Evolutionary conservation across 176 grass and related monocot genomes (phyloP), one percentile per base, ranked within the genome.

Genomic region (Phoenix dactylifera): DNA sequence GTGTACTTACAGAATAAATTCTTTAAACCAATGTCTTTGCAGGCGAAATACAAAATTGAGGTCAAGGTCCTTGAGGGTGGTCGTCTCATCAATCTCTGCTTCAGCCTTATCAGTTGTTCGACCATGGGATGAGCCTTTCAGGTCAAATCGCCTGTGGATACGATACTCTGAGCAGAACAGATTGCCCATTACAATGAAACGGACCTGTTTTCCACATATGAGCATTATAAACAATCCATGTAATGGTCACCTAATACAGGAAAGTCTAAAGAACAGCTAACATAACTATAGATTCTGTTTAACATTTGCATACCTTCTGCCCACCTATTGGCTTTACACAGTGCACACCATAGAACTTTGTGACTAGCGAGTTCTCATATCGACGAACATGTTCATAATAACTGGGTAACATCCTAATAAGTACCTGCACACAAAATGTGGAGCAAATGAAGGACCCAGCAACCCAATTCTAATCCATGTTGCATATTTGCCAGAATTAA

Each of bases 131-230:
- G 93, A 97, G 56, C 93, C 93, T 79, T 97, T 97, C 49, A 97
- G 74, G 76, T 97, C 93, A 49, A 97, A 97, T 30, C 93, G 81
- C 19, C 87, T 80, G 79, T 97, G 93, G 52, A 97, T 97, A 22
- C 15, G 78, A 56, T 85, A 88, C 14, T 92, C 93, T 3, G 93
- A 91, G 61, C 93, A 97, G 66, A 97, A 97, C 51, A 97, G 70
- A 80, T 97, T 97, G 28, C 93, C 93, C 87, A 97, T 97, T 51
- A 97, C 83, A 54, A 97, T 81, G 52, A 97, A 97, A 10, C 93
- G 87, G 18, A 97, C 81, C 93, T 97, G 74, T 12, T 44, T 44
- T 44, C 35, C 35, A 44, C 35, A 44, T 44, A 44, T 44, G 1
- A 44, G 9, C 35, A 44, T 44, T 12, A 44, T 6, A 44, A 44